A percentile compares a stretch with the other conserved stretches of the same genome.
Evolutionary conservation across 208 protist species (phyloP).

Genomic region (Herpetomonas tarakana): DNA sequence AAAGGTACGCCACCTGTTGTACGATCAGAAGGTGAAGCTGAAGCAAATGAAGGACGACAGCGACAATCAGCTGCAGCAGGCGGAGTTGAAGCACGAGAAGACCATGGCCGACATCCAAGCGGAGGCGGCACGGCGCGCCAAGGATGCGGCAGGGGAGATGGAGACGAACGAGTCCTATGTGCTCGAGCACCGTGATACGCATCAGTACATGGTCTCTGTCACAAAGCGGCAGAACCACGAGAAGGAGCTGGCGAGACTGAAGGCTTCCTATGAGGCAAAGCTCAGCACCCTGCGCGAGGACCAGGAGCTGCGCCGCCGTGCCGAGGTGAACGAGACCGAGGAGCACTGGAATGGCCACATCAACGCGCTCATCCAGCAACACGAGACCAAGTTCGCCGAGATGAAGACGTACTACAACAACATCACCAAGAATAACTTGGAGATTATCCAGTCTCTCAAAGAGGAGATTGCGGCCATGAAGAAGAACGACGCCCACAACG

Average conservation of each 20-base stretch:
- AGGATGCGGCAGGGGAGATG: constrained; percentile 55
- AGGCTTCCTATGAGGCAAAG: constrained; percentile 90
- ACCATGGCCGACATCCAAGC: constrained; percentile 69
- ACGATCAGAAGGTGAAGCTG: constrained; percentile 92
- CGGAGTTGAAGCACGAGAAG: constrained; percentile 75
- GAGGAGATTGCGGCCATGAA: constrained; percentile 95
- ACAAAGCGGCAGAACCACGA: constrained; percentile 89
- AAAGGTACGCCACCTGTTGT: constrained; percentile 95
- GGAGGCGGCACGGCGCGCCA: constrained; percentile 48
- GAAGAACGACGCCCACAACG: constrained; percentile 94
- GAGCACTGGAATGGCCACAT: constrained; percentile 96
- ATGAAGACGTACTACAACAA: constrained; percentile 98
- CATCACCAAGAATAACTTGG: constrained; percentile 97
- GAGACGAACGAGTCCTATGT: constrained; percentile 80
- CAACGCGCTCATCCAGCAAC: constrained; percentile 93
- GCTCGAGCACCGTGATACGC: constrained; percentile 80
- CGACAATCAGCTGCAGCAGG: constrained; percentile 83
- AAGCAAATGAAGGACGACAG: constrained; percentile 89
- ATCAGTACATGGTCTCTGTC: constrained; percentile 85
- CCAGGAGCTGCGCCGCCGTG: constrained; percentile 90
- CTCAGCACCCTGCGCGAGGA: constrained; percentile 85
- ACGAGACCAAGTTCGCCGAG: constrained; percentile 94
- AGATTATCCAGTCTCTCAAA: constrained; percentile 97
- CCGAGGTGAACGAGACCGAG: constrained; percentile 95
- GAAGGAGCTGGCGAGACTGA: constrained; percentile 77